phyloP scores from a whole-genome alignment of 768 basidiomycete species.

The Epithele typhae region DNA sequence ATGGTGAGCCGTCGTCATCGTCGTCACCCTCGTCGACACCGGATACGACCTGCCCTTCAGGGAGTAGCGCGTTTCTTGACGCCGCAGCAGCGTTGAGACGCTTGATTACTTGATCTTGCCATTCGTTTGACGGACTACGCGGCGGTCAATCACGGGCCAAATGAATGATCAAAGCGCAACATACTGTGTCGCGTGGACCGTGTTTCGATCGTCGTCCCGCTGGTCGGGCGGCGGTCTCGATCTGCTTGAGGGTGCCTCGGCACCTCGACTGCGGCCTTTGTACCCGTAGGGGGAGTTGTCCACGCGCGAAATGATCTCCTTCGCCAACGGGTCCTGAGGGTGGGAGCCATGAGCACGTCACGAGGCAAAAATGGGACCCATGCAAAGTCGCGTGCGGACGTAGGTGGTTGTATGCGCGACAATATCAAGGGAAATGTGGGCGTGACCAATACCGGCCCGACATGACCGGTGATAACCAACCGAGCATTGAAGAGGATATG shows the following conservation, averaged over 20 bases:
- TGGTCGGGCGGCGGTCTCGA: conserved; percentile 18
- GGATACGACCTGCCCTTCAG: conserved; percentile 14
- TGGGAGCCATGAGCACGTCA: no score
- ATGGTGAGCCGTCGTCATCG: conserved; percentile 6
- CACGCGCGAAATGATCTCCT: conserved; percentile 78
- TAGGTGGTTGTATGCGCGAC: no score
- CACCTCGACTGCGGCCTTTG: conserved; percentile 55
- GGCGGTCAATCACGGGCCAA: not conserved
- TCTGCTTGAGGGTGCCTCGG: conserved; percentile 25
- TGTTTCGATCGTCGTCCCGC: conserved; percentile 15
- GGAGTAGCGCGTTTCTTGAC: conserved; percentile 20
- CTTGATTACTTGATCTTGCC: conserved; percentile 65
- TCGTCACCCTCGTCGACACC: conserved; percentile 3
- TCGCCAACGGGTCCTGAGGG: conserved; percentile 69
- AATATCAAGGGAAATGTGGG: not conserved
- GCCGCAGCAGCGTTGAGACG: conserved; percentile 25
- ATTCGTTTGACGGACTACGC: conserved; percentile 67
- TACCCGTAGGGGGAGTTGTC: conserved; percentile 76
- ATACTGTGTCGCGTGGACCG: conserved; percentile 55
- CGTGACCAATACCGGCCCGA: not conserved
- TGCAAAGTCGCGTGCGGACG: no score
- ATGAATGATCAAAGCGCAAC: conserved; percentile 21
- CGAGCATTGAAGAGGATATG: no score
- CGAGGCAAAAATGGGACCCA: no score
- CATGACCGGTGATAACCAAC: no score